Percentiles rank a stretch among this genome's conserved stretches.
Evolutionary conservation across 768 basidiomycete genomes (phyloP).

Genomic region (Termitomyces sp.): DNA sequence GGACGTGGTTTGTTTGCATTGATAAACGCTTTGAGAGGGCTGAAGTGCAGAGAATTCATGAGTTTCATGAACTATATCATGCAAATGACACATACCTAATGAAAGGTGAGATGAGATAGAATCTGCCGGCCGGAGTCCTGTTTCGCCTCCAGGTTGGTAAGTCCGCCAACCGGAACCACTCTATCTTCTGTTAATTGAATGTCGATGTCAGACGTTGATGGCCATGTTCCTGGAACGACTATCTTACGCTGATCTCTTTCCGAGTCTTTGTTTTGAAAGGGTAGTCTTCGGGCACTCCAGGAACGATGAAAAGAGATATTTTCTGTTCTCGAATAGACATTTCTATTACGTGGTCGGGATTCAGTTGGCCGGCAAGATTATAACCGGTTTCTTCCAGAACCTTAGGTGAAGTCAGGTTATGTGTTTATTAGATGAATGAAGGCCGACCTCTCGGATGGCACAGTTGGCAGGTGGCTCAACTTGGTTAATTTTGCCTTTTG

Average conservation of each 20-base stretch:
- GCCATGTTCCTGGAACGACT: background rate
- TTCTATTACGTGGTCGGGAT: constrained; percentile 70
- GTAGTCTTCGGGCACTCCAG: constrained; percentile 83
- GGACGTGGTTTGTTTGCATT: constrained; percentile 55
- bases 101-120: constrained; percentile 95
- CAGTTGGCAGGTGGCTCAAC: constrained; percentile 81
- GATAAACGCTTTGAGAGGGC: constrained; percentile 65
- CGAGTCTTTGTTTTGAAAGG: constrained; percentile 90
- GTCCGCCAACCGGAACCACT: constrained; percentile 90
- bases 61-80: background rate
- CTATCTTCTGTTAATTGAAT: constrained; percentile 67
- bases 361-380: constrained; percentile 68
- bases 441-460: constrained; percentile 84
- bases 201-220: constrained; percentile 15
- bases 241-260: constrained; percentile 93
- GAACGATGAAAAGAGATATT: constrained; percentile 88
- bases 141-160: constrained; percentile 91
- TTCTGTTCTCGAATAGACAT: constrained; percentile 87
- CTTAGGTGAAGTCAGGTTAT: constrained; percentile 34
- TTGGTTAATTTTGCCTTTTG: constrained; percentile 99
- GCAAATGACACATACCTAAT: constrained; percentile 55
- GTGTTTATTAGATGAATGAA: background rate
- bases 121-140: constrained; percentile 68
- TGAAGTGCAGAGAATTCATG: constrained; percentile 20
- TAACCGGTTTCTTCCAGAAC: constrained; percentile 97